Conservation (phyloP, 805 yeast species). For the Schwanniomyces occidentalis region DNA sequence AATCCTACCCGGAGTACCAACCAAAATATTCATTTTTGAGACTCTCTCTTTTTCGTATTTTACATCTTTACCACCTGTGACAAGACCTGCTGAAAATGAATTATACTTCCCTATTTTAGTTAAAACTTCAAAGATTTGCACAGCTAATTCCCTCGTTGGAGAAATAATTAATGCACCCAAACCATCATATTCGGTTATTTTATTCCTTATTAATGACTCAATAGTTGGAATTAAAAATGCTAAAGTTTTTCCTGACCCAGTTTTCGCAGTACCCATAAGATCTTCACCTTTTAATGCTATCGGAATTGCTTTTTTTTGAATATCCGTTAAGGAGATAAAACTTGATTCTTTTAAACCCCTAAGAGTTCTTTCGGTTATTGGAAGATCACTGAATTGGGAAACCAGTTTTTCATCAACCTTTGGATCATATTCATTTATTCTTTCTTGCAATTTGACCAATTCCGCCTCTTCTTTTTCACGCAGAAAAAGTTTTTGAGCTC, state of each 20-base stretch:
- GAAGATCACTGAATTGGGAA: constrained; percentile 72
- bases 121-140: constrained; percentile 86
- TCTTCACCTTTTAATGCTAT: constrained; percentile 75
- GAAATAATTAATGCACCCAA: constrained; percentile 87
- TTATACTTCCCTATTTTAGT: constrained; percentile 76
- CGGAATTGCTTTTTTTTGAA: constrained; percentile 80
- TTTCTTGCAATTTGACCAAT: constrained; percentile 45
- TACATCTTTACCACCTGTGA: constrained; percentile 92
- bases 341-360: constrained; percentile 79
- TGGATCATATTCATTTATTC: constrained; percentile 56
- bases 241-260: constrained; percentile 89
- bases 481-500: constrained; percentile 15
- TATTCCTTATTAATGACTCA: constrained; percentile 64
- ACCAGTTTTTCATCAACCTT: constrained; percentile 22
- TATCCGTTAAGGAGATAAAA: constrained; percentile 78
- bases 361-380: constrained; percentile 62
- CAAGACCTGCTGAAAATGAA: constrained; percentile 82
- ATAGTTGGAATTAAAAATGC: constrained; percentile 83
- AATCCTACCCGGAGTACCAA: constrained; percentile 90
- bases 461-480: constrained; percentile 35
- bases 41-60: constrained; percentile 79
- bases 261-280: constrained; percentile 82
- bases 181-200: constrained; percentile 84
- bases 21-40: constrained; percentile 73
- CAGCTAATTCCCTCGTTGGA: constrained; percentile 89